Conservation (phyloP, 1,139 yeast genomes). For the Yamadazyma mexicana region DNA sequence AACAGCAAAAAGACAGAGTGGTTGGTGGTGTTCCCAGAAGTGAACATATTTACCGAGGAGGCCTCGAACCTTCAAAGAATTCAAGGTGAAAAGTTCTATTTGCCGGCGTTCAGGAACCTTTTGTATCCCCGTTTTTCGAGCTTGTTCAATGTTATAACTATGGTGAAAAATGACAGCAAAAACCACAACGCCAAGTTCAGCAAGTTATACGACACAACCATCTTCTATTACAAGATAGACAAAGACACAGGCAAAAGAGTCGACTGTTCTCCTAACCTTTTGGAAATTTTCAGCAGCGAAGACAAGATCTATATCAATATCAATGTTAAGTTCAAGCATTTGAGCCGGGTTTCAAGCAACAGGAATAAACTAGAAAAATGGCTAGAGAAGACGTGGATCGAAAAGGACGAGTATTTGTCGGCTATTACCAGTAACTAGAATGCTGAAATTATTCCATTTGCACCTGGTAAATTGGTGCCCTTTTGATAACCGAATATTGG, state of each 20-base stretch:
- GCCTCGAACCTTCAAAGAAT: conserved; percentile 48
- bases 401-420: conserved; percentile 49
- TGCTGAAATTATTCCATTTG: conserved; percentile 18
- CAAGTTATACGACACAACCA: conserved; percentile 53
- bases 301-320: conserved; percentile 11
- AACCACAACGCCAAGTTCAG: conserved; percentile 25
- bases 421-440: not conserved
- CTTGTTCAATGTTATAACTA: conserved; percentile 47
- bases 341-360: conserved; percentile 10
- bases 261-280: conserved; percentile 47
- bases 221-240: conserved; percentile 37
- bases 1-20: conserved; percentile 43
- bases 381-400: conserved; percentile 71
- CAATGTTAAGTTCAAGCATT: conserved; percentile 13
- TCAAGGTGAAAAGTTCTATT: conserved; percentile 49
- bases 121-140: conserved; percentile 69
- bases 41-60: conserved; percentile 57
- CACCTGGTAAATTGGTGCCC: conserved; percentile 42
- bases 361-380: conserved; percentile 51
- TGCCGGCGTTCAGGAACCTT: conserved; percentile 53
- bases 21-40: conserved; percentile 72
- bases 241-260: conserved; percentile 10
- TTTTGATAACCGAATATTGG: conserved; percentile 70
- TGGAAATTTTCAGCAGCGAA: conserved; percentile 53
- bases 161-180: conserved; percentile 33